A percentile compares a stretch with the other conserved stretches of the same genome.
phyloP scores from a whole-genome alignment of 352 stramenopile genomes.

The Pythium brachiatum region DNA sequence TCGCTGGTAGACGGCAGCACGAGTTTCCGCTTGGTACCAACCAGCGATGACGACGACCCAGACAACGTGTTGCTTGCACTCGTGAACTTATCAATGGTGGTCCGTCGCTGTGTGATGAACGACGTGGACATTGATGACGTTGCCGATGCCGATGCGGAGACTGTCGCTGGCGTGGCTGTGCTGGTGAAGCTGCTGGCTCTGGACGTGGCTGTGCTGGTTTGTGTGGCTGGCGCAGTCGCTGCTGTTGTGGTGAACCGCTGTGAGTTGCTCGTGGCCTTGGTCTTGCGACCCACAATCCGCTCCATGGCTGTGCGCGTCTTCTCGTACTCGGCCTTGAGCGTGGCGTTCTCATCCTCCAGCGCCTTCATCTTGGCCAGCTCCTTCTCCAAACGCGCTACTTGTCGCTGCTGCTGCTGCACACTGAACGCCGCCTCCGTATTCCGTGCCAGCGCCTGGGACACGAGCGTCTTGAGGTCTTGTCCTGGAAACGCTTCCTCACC shows the following conservation, averaged over 20 bases:
- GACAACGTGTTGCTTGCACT: no score
- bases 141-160: neutral
- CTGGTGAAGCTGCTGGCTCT: neutral
- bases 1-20: constrained; percentile 12
- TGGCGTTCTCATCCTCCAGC: constrained; percentile 46
- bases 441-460: constrained; percentile 26
- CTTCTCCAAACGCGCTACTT: constrained; percentile 30
- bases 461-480: constrained; percentile 33
- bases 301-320: constrained; percentile 67
- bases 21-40: constrained; percentile 26
- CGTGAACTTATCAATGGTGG: neutral
- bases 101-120: neutral
- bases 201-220: neutral
- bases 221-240: neutral
- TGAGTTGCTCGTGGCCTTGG: constrained; percentile 17
- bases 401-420: constrained; percentile 11
- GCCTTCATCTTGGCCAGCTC: constrained; percentile 38
- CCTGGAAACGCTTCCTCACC: neutral
- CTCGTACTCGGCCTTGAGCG: constrained; percentile 58
- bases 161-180: neutral
- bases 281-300: constrained; percentile 41
- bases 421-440: constrained; percentile 4
- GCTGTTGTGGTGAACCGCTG: neutral
- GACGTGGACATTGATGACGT: neutral
- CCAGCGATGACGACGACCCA: neutral